Evolutionary conservation across 31 red algal genomes (phyloP).

Genomic region (Asparagopsis taxiformis): DNA sequence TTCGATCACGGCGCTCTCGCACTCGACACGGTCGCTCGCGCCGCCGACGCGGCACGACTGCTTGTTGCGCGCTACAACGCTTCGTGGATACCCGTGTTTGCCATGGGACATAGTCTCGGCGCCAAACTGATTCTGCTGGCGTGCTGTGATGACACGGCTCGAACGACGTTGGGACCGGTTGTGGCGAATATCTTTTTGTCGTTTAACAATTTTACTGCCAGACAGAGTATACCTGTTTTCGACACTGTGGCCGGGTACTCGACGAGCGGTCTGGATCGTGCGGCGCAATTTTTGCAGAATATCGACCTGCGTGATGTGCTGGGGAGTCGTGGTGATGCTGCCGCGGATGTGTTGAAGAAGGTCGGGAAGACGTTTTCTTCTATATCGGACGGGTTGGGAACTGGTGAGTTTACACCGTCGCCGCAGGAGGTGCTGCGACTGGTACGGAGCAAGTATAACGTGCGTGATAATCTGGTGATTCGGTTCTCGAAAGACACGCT

Average conservation of each 20-base stretch:
- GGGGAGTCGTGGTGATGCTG: neutral
- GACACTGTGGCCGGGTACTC: conserved; percentile 23
- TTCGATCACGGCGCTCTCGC: conserved; percentile 22
- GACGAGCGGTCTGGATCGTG: neutral
- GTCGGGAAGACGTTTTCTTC: neutral
- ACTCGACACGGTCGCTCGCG: neutral
- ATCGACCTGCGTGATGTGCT: conserved; percentile 5
- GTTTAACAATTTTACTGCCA: conserved; percentile 44
- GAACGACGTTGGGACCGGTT: neutral
- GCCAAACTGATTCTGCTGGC: conserved; percentile 30
- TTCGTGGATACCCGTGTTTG: conserved; percentile 42
- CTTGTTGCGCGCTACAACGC: conserved; percentile 22
- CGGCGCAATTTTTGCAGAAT: neutral
- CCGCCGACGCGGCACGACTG: conserved; percentile 6
- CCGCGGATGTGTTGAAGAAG: neutral
- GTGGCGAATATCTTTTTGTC: conserved; percentile 37
- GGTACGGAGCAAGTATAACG: conserved; percentile 10
- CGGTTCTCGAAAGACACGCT: conserved; percentile 27
- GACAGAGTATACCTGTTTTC: conserved; percentile 36
- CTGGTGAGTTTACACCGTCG: conserved; percentile 21
- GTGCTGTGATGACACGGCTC: neutral
- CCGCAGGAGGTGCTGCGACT: conserved; percentile 9
- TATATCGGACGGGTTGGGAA: neutral
- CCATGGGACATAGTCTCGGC: conserved; percentile 41
- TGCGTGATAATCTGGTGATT: conserved; percentile 25